These are phyloP conservation scores for Penicillium paxilli DNA, from an alignment of 495 filamentous ascomycete genomes.

Conservation along the genomic window DNA sequence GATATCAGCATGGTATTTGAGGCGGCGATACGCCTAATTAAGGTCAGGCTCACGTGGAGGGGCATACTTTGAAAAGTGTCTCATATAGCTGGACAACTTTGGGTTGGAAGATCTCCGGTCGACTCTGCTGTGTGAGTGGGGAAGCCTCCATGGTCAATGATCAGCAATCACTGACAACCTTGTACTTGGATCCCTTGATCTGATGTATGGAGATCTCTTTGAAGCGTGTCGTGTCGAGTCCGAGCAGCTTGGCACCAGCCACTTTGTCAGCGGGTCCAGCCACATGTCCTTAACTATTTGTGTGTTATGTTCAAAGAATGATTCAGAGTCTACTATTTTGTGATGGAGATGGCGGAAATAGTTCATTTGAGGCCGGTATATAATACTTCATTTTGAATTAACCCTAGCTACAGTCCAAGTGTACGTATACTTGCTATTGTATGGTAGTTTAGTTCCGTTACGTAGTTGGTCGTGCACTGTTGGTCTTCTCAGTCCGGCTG, in stretches of 20 bases:
- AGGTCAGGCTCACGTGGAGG: background rate
- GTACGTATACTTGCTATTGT: background rate
- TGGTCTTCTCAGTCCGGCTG: background rate
- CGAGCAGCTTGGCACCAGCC: constrained; percentile 23
- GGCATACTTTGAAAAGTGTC: constrained; percentile 74
- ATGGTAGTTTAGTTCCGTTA: background rate
- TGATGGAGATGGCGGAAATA: too few relatives aligned
- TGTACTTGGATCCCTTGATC: constrained; percentile 1
- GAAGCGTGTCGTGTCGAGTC: constrained; percentile 5
- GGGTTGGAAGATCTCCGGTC: constrained; percentile 87
- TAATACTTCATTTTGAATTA: too few relatives aligned
- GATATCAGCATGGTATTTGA: background rate
- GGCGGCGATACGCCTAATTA: background rate
- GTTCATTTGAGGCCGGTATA: too few relatives aligned
- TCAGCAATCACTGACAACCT: constrained; percentile 10
- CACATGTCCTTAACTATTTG: constrained; percentile 31
- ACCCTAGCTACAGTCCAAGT: too few relatives aligned
- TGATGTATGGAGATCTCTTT: constrained; percentile 11
- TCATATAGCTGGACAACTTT: constrained; percentile 93
- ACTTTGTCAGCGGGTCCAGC: constrained; percentile 37
- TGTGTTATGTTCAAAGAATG: too few relatives aligned
- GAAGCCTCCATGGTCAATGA: constrained; percentile 73
- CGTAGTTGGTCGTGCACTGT: background rate
- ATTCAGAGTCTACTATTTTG: background rate
- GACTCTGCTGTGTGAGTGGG: constrained; percentile 88